phyloP scores from a whole-genome alignment of 768 basidiomycete genomes.

The Pilatotrama ljubarskyi region DNA sequence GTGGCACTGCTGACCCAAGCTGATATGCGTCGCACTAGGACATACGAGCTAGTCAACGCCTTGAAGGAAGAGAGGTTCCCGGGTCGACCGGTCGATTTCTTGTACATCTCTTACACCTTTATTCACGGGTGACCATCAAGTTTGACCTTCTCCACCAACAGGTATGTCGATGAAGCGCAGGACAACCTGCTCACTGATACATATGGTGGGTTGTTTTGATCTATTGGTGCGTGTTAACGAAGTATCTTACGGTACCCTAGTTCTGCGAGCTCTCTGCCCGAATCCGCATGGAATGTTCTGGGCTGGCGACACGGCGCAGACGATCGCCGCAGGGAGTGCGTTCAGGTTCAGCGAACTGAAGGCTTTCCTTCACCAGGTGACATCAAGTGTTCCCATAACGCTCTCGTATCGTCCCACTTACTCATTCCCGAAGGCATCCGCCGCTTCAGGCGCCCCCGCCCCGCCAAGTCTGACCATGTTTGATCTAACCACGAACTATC shows the following conservation, averaged over 20 bases:
- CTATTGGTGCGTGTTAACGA: background rate
- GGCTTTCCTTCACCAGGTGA: conserved; percentile 41
- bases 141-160: conserved; percentile 29
- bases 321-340: conserved; percentile 70
- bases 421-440: background rate
- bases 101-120: conserved; percentile 40
- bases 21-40: background rate
- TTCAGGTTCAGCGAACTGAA: conserved; percentile 74
- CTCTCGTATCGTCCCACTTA: too few species aligned
- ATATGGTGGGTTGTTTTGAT: conserved; percentile 41
- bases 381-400: background rate
- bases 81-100: conserved; percentile 50
- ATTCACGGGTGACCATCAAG: background rate
- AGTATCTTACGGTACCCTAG: conserved; percentile 34
- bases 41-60: background rate
- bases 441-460: background rate
- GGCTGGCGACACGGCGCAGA: conserved; percentile 82
- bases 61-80: conserved; percentile 28
- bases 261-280: conserved; percentile 59
- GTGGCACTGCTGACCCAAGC: background rate
- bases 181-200: conserved; percentile 70
- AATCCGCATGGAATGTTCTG: conserved; percentile 72
- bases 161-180: conserved; percentile 76
- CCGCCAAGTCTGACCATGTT: conserved; percentile 39
- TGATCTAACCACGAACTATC: conserved; percentile 62